Evolutionary conservation across 2,329 filamentous ascomycete genomes (phyloP), one percentile per base, ranked within the genome.

Genomic region (Botrytis hyacinthi): DNA sequence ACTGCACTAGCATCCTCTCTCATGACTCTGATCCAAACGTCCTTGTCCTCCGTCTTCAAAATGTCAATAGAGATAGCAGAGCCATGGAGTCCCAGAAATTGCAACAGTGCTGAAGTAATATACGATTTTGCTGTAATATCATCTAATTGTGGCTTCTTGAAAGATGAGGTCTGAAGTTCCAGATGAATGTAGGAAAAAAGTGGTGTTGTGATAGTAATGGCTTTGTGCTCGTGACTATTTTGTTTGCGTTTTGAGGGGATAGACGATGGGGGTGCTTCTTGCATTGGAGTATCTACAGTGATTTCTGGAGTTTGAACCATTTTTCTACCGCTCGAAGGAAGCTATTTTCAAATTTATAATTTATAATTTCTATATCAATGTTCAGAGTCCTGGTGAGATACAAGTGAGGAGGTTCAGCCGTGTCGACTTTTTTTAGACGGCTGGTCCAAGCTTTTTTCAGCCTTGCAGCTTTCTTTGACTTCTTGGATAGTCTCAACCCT

Each of bases 51-150:
- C 0, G 90, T 83, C 77, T 90, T 89, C 48, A 95, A 85, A 32
- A 95, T 88, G 79, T 95, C 93, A 73, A 94, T 80, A 1, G 90
- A 83, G 5, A 95, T 90, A 18, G 88, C 89, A 2, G 86, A 83
- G 18, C 93, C 93, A 0, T 88, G 90, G 29, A 89, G 82, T 32
- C 93, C 93, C 1, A 95, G 87, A 78, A 93, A 94, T 75, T 92
- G 88, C 1, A 84, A 84, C 12, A 95, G 83, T 0, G 92, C 90
- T 1, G 86, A 81, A 2, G 87, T 88, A 77, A 92, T 87, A 79
- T 92, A 90, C 0, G 89, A 84, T 48, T 88, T 88, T 29, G 87
- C 85, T 54, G 90, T 90, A 4, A 94, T 83, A 4, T 85, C 83
- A 81, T 94, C 92, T 9, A 93, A 83, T 4, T 72, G 68, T 40